Base-by-base conservation (phyloP, 345 rosid species). In the Boechera retrofracta region DNA sequence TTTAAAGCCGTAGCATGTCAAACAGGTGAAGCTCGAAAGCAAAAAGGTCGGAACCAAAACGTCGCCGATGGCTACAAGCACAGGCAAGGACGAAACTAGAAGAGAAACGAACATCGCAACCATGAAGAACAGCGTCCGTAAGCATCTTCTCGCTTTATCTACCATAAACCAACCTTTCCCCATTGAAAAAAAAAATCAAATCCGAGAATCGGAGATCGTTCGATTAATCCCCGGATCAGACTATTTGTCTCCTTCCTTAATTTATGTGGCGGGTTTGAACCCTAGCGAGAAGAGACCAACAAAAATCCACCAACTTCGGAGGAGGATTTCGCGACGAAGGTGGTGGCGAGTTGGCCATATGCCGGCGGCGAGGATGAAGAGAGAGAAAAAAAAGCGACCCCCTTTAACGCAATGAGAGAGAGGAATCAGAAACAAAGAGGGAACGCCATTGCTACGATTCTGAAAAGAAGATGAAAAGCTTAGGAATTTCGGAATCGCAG, bases 81-180 rank as follows among this genome's bases (percentile, higher is more conserved):
- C 77, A 64, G 96, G 97, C 73, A 94, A 78, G 33, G 97, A 94
- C 7, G 96, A 91, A 6, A 83, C 89, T 55, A 94, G 69, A 15
- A 94, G 86, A 48, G 98, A 94, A 18, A 85, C 90, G 74, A 94
- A 82, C 98, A 94, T 91, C 55, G 97, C 96, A 77, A 94, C 89
- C 90, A 94, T 82, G 79, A 94, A 94, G 67, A 91, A 91, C 21
- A 80, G 76, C 56, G 98, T 94, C 81, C 94, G 73, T 6, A 81
- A 70, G 69, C 87, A 84, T 80, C 98, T 83, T 79, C 87, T 83
- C 70, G 54, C 75, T 82, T 90, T 94, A 58, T 94, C 98, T 49
- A 87, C 64, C 57, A 88, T 58, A 77, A 83, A 58, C 76, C 83
- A 79, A 65, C 80, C 81, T 73, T 78, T 83, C 69, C 74, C 85